Base-by-base conservation (phyloP, 2,329 filamentous ascomycete genomes). In the Chalaropsis ovoidea region DNA sequence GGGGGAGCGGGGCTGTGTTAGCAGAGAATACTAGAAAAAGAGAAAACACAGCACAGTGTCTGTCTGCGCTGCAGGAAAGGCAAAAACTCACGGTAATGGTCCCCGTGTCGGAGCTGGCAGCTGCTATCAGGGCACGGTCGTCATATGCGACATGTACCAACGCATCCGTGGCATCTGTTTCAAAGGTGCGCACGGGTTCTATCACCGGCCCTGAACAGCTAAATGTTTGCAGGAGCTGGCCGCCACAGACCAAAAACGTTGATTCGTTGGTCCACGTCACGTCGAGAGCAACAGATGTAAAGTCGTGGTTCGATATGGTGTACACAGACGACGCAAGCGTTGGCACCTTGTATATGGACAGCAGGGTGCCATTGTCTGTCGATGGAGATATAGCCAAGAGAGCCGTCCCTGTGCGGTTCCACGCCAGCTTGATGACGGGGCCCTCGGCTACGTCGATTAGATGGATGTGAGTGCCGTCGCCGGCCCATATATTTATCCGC, bases 351-450 rank as follows among this genome's bases (percentile, higher is more conserved):
- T 65, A 67, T n/a, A 62, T 54, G 3, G 66, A 65, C 1, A 67
- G 49, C 27, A 67, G 63, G 15, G 64, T 64, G 45, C 75, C 77
- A 62, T 80, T 80, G 66, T 81, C 79, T 0, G 82, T 82, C 6
- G 66, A 62, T 39, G 60, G 67, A 1, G 81, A 81, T 56, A 87
- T 79, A 68, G 80, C 79, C 15, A 87, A 75, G 41, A 86, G 77
- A n/a, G 78, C 77, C 0, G 77, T 76, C 68, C 80, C 80, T 68
- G 74, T 78, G 1, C 80, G 80, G 70, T 83, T 86, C 83, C 84
- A 86, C 60, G 79, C 78, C 24, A 86, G 75, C 71, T 83, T 85
- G 70, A 84, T 80, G 61, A 86, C 77, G 15, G 84, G 83, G n/a
- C 82, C 78, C 69, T 85, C 83, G 45, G 81, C 76, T 31, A 81